phyloP scores from a whole-genome alignment of 1,284 basidiomycete genomes.

The Cystobasidium sp. region DNA sequence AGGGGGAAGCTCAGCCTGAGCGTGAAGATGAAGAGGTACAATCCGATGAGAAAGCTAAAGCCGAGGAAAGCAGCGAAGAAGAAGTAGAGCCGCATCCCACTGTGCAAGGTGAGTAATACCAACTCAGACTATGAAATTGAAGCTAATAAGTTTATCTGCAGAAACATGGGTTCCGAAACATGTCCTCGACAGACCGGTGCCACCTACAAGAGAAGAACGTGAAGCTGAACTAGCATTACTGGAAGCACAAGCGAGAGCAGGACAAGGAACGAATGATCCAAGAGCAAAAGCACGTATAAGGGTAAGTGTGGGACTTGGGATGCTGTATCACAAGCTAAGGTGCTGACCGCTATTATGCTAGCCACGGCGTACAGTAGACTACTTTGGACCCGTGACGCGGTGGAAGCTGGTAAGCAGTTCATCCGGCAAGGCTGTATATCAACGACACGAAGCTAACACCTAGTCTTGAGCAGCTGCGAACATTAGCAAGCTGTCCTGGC shows the following conservation, averaged over 20 bases:
- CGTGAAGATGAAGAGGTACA: slow-evolving; percentile 14
- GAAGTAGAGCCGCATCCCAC: background rate
- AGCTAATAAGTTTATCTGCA: background rate
- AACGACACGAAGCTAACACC: background rate
- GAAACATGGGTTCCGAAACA: slow-evolving; percentile 46
- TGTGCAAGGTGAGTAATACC: background rate
- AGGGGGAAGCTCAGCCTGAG: slow-evolving; percentile 26
- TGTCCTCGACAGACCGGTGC: slow-evolving; percentile 49
- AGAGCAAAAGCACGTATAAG: slow-evolving; percentile 49
- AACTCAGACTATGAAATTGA: background rate
- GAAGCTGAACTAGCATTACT: slow-evolving; percentile 51
- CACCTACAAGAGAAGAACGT: slow-evolving; percentile 51
- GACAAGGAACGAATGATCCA: slow-evolving; percentile 44
- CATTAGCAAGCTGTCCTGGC: slow-evolving; percentile 33
- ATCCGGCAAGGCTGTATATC: slow-evolving; percentile 20
- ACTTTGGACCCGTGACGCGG: slow-evolving; percentile 81
- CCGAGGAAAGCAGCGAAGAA: background rate
- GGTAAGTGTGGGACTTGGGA: slow-evolving; percentile 12
- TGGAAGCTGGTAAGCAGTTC: slow-evolving; percentile 69
- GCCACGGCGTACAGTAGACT: slow-evolving; percentile 91
- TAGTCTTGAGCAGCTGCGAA: slow-evolving; percentile 43
- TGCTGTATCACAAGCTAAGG: background rate
- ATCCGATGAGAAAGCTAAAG: background rate
- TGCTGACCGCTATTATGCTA: slow-evolving; percentile 53
- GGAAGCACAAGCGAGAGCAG: slow-evolving; percentile 39